These are phyloP conservation scores for Esteya vermicola DNA, from an alignment of 2,329 filamentous ascomycete species.

Conservation along the genomic window DNA sequence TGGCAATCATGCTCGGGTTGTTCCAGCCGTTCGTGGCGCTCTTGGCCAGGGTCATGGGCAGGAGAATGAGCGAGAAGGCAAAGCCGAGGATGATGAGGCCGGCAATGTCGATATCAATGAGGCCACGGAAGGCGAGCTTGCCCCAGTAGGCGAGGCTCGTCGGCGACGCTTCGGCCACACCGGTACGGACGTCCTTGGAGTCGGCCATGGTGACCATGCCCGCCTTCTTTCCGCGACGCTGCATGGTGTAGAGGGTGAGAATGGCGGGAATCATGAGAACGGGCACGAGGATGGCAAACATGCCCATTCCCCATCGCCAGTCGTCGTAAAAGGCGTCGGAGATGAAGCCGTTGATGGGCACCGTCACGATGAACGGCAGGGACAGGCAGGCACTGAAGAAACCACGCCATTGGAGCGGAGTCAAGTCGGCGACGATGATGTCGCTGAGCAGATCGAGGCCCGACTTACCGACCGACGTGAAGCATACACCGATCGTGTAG, in stretches of 20 bases:
- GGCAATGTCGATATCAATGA: slow-evolving; percentile 26
- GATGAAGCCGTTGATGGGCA: slow-evolving; percentile 26
- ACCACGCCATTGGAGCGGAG: slow-evolving; percentile 21
- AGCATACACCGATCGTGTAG: slow-evolving; percentile 21
- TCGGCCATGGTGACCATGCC: slow-evolving; percentile 29
- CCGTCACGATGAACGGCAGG: slow-evolving; percentile 20
- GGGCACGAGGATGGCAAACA: slow-evolving; percentile 45
- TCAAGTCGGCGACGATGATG: slow-evolving; percentile 22
- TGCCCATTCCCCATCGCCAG: slow-evolving; percentile 48
- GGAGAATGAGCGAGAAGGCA: slow-evolving; percentile 31
- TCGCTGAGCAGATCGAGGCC: slow-evolving; percentile 22
- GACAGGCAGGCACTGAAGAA: slow-evolving; percentile 18
- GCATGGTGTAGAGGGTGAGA: slow-evolving; percentile 34
- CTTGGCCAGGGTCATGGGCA: slow-evolving; percentile 27
- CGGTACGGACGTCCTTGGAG: slow-evolving; percentile 21
- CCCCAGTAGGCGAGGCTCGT: slow-evolving; percentile 11
- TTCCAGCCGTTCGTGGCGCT: slow-evolving; percentile 19
- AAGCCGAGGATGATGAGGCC: slow-evolving; percentile 33
- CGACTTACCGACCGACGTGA: slow-evolving; percentile 22
- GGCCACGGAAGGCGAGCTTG: slow-evolving; percentile 5
- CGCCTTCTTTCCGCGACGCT: slow-evolving; percentile 16
- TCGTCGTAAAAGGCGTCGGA: slow-evolving; percentile 20
- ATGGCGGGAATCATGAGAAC: slow-evolving; percentile 38
- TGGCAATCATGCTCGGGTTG: slow-evolving; percentile 24
- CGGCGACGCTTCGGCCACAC: slow-evolving; percentile 4